Conservation (phyloP, 1,284 basidiomycete genomes). For the Moesziomyces parantarcticus region DNA sequence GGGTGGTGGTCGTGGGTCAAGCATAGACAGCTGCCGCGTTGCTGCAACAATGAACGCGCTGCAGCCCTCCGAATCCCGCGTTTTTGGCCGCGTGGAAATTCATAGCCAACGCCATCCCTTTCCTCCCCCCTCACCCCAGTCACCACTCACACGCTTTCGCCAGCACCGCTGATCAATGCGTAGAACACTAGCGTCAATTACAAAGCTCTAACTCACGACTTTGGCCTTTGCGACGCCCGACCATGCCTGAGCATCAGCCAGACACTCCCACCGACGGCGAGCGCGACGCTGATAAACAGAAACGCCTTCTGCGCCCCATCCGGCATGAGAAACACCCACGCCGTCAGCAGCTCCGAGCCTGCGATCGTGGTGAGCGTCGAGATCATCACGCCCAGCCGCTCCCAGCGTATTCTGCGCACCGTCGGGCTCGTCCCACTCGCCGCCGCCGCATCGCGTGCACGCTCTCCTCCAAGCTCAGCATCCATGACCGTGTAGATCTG, state of each 20-base stretch:
- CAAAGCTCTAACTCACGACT: no score
- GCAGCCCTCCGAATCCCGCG: background rate
- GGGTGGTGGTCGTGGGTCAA: background rate
- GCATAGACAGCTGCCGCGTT: no score
- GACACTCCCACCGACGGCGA: conserved; percentile 22
- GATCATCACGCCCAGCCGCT: conserved; percentile 27
- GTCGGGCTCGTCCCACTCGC: background rate
- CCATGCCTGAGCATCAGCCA: conserved; percentile 34
- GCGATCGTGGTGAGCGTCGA: conserved; percentile 20
- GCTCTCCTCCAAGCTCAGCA: conserved; percentile 9
- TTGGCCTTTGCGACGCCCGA: background rate
- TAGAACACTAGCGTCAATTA: no score
- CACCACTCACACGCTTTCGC: background rate
- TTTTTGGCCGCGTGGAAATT: background rate
- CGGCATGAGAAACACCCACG: conserved; percentile 26
- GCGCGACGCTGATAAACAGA: conserved; percentile 19
- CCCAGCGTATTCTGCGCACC: conserved; percentile 14
- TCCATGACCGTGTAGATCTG: conserved; percentile 28
- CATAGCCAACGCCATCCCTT: no score
- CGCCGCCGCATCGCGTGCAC: no score
- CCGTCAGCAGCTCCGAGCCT: conserved; percentile 19
- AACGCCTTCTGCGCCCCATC: conserved; percentile 23
- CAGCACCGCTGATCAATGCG: background rate
- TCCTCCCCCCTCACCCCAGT: no score
- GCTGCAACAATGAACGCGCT: no score